These are phyloP conservation scores for Paspalum vaginatum DNA, from an alignment of 176 grass and related monocot species.

Conservation along the genomic window DNA sequence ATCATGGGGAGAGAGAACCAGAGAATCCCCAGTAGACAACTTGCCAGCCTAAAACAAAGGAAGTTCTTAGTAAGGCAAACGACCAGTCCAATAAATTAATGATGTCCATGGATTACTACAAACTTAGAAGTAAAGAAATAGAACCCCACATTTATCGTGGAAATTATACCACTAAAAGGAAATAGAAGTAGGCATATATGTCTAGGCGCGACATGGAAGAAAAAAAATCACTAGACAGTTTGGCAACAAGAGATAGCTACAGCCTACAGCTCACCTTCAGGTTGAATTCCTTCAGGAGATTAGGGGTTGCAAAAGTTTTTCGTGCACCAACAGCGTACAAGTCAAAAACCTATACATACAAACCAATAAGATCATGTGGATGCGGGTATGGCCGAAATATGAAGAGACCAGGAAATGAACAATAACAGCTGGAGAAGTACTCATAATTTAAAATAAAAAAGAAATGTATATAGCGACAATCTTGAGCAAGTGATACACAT, in stretches of 20 bases:
- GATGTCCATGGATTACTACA: not conserved
- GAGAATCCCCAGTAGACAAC: conserved; percentile 94
- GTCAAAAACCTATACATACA: conserved; percentile 77
- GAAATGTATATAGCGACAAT: not conserved
- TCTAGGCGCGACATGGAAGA: not conserved
- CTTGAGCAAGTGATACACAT: not conserved
- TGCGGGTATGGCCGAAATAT: not conserved
- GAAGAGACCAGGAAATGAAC: not conserved
- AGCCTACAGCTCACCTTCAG: conserved; percentile 60
- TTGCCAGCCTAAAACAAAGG: conserved; percentile 65
- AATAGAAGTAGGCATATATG: not conserved
- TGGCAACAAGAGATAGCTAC: conserved; percentile 1
- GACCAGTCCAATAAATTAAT: not conserved
- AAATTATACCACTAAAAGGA: not conserved
- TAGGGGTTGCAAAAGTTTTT: conserved; percentile 61
- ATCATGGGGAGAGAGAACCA: conserved; percentile 82
- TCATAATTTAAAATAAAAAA: not conserved
- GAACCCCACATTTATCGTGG: not conserved
- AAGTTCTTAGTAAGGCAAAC: not conserved
- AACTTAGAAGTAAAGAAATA: not conserved
- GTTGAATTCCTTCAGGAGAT: conserved; percentile 69
- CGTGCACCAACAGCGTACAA: conserved; percentile 78
- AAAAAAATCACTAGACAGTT: not conserved
- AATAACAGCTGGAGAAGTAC: not conserved
- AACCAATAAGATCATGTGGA: conserved; percentile 29